These are phyloP conservation scores for Oryza glaberrima DNA, from an alignment of 176 grass and related monocot genomes.

Conservation along the genomic window DNA sequence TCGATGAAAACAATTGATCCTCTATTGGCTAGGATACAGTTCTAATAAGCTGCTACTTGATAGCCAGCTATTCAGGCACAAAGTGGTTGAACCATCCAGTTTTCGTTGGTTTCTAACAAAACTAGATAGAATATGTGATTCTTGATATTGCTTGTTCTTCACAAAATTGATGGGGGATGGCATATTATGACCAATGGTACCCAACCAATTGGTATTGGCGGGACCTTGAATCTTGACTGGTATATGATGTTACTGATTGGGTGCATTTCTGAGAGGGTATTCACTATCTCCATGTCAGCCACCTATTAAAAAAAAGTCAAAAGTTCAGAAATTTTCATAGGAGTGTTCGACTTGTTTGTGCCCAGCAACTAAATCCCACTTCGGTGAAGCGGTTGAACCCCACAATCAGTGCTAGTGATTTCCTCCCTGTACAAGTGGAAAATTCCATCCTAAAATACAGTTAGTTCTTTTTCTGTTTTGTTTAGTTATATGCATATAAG, in stretches of 20 bases:
- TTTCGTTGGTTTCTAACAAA: not conserved
- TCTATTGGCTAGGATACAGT: not conserved
- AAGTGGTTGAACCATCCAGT: not conserved
- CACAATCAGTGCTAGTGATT: constrained; percentile 51
- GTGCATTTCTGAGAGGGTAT: constrained; percentile 57
- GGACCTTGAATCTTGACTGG: constrained; percentile 17
- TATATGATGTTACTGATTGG: constrained; percentile 22
- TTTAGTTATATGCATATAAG: constrained; percentile 28
- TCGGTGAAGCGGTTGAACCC: constrained; percentile 38
- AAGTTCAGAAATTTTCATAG: constrained; percentile 36
- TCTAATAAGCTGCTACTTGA: constrained; percentile 4
- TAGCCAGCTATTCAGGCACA: not conserved
- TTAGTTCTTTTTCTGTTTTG: not conserved
- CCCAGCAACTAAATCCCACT: constrained; percentile 53
- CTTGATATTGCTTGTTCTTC: not conserved
- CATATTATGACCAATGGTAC: not conserved
- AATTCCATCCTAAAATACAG: constrained; percentile 33
- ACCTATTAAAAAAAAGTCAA: constrained; percentile 39
- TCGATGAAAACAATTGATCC: not conserved
- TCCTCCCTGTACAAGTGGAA: constrained; percentile 49
- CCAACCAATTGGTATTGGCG: not conserved
- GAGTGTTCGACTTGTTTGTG: constrained; percentile 47
- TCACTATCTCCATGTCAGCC: constrained; percentile 53
- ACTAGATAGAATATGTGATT: not conserved
- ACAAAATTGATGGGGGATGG: not conserved